phyloP scores from a whole-genome alignment of 2,329 filamentous ascomycete species.

The Cyphellophora attinorum region DNA sequence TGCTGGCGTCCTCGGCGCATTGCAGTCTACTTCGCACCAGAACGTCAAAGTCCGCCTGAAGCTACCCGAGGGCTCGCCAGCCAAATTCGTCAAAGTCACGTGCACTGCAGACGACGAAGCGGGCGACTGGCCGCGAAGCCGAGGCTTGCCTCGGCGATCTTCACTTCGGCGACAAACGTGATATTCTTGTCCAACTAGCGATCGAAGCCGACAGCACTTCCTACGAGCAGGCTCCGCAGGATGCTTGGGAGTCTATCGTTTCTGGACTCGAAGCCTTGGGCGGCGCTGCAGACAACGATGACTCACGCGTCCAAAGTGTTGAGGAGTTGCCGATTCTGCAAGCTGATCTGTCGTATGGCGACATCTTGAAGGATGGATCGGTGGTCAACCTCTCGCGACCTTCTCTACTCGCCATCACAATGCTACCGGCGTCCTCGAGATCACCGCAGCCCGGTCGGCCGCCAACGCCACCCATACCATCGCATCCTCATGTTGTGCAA shows the following conservation, averaged over 20 bases:
- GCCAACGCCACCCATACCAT: slow-evolving; percentile 74
- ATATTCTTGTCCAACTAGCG: slow-evolving; percentile 87
- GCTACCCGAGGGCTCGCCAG: slow-evolving; percentile 88
- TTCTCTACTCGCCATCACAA: slow-evolving; percentile 87
- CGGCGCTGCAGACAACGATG: slow-evolving; percentile 76
- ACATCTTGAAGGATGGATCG: slow-evolving; percentile 81
- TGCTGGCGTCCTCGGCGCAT: slow-evolving; percentile 79
- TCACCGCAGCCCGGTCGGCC: slow-evolving; percentile 48
- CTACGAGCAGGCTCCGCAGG: slow-evolving; percentile 78
- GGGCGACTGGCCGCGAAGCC: slow-evolving; percentile 85
- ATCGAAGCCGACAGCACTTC: slow-evolving; percentile 77
- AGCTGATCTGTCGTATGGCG: slow-evolving; percentile 86
- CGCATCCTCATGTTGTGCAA: slow-evolving; percentile 90
- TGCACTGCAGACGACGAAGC: slow-evolving; percentile 89
- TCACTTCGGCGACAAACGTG: slow-evolving; percentile 88
- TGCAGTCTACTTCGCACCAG: slow-evolving; percentile 94
- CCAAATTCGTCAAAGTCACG: slow-evolving; percentile 99
- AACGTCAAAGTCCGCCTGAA: slow-evolving; percentile 94
- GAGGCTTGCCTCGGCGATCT: slow-evolving; percentile 88
- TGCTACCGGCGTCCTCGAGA: slow-evolving; percentile 61
- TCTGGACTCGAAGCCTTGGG: slow-evolving; percentile 90
- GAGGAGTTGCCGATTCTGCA: slow-evolving; percentile 94
- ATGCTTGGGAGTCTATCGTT: slow-evolving; percentile 95
- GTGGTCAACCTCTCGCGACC: slow-evolving; percentile 79
- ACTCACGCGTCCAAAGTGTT: slow-evolving; percentile 71